These are phyloP conservation scores for Geoglossum cookeanum DNA, from an alignment of 2,329 filamentous ascomycete genomes.

Conservation along the genomic window DNA sequence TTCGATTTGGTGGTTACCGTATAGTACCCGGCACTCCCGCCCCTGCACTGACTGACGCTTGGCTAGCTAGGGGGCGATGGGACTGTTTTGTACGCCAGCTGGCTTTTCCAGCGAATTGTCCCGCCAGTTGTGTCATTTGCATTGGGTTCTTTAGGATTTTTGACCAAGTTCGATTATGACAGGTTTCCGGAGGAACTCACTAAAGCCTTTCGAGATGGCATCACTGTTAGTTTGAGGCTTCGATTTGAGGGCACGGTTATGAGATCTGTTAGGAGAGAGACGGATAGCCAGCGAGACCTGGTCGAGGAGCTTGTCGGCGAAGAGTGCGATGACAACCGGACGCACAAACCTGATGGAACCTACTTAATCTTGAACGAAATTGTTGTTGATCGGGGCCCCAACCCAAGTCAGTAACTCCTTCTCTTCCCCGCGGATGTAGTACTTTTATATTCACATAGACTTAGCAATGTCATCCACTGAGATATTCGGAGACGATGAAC, in stretches of 20 bases:
- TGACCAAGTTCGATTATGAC: constrained; percentile 91
- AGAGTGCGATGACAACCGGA: constrained; percentile 64
- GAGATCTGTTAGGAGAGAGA: constrained; percentile 39
- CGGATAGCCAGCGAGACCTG: constrained; percentile 38
- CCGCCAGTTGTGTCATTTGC: constrained; percentile 86
- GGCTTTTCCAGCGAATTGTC: constrained; percentile 90
- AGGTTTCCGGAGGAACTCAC: constrained; percentile 50
- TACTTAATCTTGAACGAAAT: constrained; percentile 91
- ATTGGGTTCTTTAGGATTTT: constrained; percentile 76
- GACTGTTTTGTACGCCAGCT: constrained; percentile 91
- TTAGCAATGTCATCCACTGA: constrained; percentile 79
- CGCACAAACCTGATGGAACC: constrained; percentile 66
- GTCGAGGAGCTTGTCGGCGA: constrained; percentile 82
- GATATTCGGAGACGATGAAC: constrained; percentile 84
- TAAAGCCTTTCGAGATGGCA: constrained; percentile 58
- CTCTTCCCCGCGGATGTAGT: not conserved
- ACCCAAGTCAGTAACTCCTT: constrained; percentile 48
- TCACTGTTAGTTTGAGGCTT: constrained; percentile 71
- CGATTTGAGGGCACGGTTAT: constrained; percentile 90
- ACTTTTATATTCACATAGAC: not conserved
- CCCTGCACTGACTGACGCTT: not conserved
- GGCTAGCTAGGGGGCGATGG: constrained; percentile 68
- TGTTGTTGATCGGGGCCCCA: constrained; percentile 87
- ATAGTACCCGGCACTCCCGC: constrained; percentile 11
- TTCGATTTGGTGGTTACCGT: constrained; percentile 85